phyloP scores from a whole-genome alignment of 176 grass and related monocot genomes.

The Guadua angustifolia region DNA sequence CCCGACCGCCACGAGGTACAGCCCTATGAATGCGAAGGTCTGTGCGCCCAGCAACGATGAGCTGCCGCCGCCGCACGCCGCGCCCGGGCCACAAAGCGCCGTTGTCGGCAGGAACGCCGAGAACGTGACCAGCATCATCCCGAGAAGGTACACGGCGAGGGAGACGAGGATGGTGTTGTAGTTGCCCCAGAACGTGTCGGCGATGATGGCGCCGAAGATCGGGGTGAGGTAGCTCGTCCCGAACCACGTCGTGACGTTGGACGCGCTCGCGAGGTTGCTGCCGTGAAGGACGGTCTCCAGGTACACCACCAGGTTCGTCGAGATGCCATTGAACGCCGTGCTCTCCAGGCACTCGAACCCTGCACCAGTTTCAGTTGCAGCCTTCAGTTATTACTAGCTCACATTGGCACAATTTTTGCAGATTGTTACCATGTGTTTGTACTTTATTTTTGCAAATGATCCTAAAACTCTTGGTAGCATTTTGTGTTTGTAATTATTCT shows the following conservation, averaged over 20 bases:
- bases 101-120: constrained; percentile 55
- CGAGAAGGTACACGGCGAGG: constrained; percentile 60
- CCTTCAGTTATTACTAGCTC: not conserved
- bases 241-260: constrained; percentile 56
- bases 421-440: not conserved
- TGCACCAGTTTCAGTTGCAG: constrained; percentile 19
- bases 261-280: constrained; percentile 55
- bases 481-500: not conserved
- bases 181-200: constrained; percentile 66
- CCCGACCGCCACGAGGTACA: constrained; percentile 78
- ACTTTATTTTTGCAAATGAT: not conserved
- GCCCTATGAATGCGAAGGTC: constrained; percentile 53
- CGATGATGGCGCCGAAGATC: constrained; percentile 62
- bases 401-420: not conserved
- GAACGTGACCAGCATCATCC: constrained; percentile 59
- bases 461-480: not conserved
- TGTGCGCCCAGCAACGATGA: not conserved
- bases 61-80: constrained; percentile 10
- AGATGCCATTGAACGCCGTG: constrained; percentile 60
- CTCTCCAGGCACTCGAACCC: constrained; percentile 67
- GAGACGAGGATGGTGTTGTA: constrained; percentile 65
- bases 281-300: constrained; percentile 58
- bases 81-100: constrained; percentile 7
- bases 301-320: constrained; percentile 62
- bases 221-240: constrained; percentile 66